phyloP scores from a whole-genome alignment of 2,329 filamentous ascomycete genomes.

The Tympanopsis confertula region DNA sequence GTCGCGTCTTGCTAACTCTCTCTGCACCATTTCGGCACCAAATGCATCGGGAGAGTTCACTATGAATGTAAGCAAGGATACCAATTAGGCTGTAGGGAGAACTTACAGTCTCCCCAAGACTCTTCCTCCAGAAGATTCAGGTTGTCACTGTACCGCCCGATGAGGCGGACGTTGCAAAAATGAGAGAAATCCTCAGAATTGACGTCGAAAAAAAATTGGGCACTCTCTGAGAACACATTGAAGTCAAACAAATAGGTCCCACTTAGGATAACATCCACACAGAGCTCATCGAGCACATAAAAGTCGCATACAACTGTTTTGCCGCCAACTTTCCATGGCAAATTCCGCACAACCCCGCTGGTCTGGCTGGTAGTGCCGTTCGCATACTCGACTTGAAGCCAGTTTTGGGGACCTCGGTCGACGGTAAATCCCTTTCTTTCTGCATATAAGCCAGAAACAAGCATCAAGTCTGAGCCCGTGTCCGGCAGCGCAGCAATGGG shows the following conservation, averaged over 20 bases:
- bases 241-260: constrained; percentile 5
- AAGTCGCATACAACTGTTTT: constrained; percentile 4
- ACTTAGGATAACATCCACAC: constrained; percentile 5
- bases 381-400: constrained; percentile 1
- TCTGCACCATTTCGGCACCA: too few species aligned
- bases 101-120: constrained; percentile 1
- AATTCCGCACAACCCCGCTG: constrained; percentile 3
- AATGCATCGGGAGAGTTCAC: too few species aligned
- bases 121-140: constrained; percentile 1
- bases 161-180: constrained; percentile 1
- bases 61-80: too few species aligned
- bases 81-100: too few species aligned
- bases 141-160: neutral
- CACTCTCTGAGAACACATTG: constrained; percentile 2
- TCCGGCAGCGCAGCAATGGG: constrained; percentile 3
- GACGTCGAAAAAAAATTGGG: neutral
- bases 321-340: neutral
- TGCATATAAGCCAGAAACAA: constrained; percentile 5
- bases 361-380: constrained; percentile 2
- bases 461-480: constrained; percentile 6
- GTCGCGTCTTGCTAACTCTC: too few species aligned
- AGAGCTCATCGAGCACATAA: constrained; percentile 5
- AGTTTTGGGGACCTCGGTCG: neutral
- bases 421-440: neutral
- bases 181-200: constrained; percentile 1